Evolutionary conservation across 116 monocot genomes (phyloP).

Genomic region (Trichopus zeylanicus): DNA sequence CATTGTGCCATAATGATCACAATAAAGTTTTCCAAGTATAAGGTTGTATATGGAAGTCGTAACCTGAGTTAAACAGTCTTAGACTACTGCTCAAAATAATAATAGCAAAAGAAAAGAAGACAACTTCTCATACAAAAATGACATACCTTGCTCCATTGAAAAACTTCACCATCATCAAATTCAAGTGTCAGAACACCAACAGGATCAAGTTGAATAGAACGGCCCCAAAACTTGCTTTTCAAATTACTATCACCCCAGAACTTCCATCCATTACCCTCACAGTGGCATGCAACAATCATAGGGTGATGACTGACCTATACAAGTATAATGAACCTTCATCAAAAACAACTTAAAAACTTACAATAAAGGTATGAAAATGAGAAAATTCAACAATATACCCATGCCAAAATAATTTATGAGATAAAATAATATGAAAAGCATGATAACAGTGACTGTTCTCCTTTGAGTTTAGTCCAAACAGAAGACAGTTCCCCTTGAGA

Average conservation of each 20-base stretch:
- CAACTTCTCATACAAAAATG: background rate
- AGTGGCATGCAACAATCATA: slow-evolving; percentile 95
- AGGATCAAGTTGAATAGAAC: slow-evolving; percentile 97
- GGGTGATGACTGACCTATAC: slow-evolving; percentile 97
- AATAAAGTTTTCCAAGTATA: slow-evolving; percentile 97
- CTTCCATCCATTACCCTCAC: slow-evolving; percentile 97
- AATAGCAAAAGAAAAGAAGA: slow-evolving; percentile 1
- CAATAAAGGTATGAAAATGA: background rate
- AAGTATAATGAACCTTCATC: background rate
- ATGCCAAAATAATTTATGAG: too few relatives aligned
- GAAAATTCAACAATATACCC: too few relatives aligned
- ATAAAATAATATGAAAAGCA: too few relatives aligned
- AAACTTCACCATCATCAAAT: slow-evolving; percentile 98
- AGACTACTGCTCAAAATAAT: slow-evolving; percentile 3
- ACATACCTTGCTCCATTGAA: slow-evolving; percentile 97
- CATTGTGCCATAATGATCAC: slow-evolving; percentile 99
- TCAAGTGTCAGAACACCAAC: slow-evolving; percentile 85
- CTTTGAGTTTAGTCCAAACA: too few relatives aligned
- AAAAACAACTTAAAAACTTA: background rate
- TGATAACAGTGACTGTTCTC: too few relatives aligned
- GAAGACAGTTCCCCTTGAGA: too few relatives aligned
- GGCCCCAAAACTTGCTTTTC: slow-evolving; percentile 99
- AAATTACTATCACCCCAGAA: slow-evolving; percentile 90
- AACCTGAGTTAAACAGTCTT: slow-evolving; percentile 43
- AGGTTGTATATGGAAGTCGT: slow-evolving; percentile 98